Evolutionary conservation across 1,139 yeast species (phyloP), one percentile per base, ranked within the genome.

Genomic region (Spathaspora jeffriesii): DNA sequence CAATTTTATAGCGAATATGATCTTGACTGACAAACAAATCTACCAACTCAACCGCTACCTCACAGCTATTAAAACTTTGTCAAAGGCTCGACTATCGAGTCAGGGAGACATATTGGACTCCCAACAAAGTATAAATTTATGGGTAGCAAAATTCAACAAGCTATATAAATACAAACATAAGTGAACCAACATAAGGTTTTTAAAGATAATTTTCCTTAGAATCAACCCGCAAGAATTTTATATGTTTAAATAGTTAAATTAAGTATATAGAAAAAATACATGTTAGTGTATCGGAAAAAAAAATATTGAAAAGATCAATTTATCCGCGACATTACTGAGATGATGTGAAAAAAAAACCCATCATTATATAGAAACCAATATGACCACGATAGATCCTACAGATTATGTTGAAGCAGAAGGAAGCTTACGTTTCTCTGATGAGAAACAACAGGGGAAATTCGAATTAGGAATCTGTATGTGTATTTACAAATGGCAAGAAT

Each of bases 401-500:
- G 81, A 76, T 48, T 76, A 61, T 54, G 74, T 76, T 7, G 77
- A 73, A 56, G 76, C 69, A 4, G 76, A 64, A 47, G 70, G 65
- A 11, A 54, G 60, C 7, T 71, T 90, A 46, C 64, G 61, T 41
- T 84, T 90, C 53, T 64, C 65, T 6, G 85, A 87, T 53, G 84
- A 78, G 48, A 81, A 78, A 55, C 86, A 83, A 53, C 96, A 88
- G 65, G 91, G 87, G 21, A 83, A 87, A 55, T 91, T 93, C 59
- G 98, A 92, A 66, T 77, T 93, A n/a, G 98, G 97, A 9, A 93
- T 89, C 1, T 86, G 97, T 43, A 87, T 92, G 96, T 85, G 88
- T 34, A 68, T 93, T 14, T 82, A 91, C 65, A 78, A 80, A 52
- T 93, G 99, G 99, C 96, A 90, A 52, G 93, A 88, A 41, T 73